These are phyloP conservation scores for Claviceps purpurea DNA, from an alignment of 2,329 filamentous ascomycete species.

Conservation along the genomic window DNA sequence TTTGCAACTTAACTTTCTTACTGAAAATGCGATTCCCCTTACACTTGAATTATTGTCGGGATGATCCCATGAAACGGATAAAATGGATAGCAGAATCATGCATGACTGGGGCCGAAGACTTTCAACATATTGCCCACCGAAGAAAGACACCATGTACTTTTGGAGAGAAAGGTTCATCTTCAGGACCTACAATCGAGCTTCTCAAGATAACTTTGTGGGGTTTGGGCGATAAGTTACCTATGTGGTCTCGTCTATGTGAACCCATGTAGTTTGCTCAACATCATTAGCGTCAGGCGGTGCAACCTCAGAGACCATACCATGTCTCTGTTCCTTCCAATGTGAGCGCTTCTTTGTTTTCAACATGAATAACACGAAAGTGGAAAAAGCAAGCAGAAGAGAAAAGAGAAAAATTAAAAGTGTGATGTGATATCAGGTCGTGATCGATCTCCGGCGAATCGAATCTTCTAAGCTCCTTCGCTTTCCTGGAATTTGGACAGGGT, in stretches of 20 bases:
- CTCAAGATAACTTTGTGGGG: constrained; percentile 13
- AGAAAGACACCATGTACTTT: not conserved
- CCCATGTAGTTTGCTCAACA: constrained; percentile 20
- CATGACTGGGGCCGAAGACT: not conserved
- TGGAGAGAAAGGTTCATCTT: not conserved
- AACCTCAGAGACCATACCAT: constrained; percentile 7
- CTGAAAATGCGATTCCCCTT: no score
- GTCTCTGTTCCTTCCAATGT: not conserved
- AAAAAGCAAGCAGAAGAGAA: not conserved
- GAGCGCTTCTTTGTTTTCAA: not conserved
- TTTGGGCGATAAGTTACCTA: constrained; percentile 7
- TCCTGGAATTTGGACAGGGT: no score
- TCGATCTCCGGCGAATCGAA: no score
- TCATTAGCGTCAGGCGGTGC: constrained; percentile 17
- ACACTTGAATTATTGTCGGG: no score
- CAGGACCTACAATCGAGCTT: constrained; percentile 11
- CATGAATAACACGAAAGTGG: not conserved
- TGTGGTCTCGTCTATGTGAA: constrained; percentile 12
- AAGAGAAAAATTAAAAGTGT: not conserved
- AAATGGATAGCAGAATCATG: no score
- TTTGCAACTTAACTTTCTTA: no score
- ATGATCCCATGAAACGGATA: no score
- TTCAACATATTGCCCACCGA: not conserved
- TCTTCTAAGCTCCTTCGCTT: no score
- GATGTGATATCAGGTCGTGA: no score